Conservation (phyloP, 2,329 filamentous ascomycete species). For the Fusarium vanettenii region DNA sequence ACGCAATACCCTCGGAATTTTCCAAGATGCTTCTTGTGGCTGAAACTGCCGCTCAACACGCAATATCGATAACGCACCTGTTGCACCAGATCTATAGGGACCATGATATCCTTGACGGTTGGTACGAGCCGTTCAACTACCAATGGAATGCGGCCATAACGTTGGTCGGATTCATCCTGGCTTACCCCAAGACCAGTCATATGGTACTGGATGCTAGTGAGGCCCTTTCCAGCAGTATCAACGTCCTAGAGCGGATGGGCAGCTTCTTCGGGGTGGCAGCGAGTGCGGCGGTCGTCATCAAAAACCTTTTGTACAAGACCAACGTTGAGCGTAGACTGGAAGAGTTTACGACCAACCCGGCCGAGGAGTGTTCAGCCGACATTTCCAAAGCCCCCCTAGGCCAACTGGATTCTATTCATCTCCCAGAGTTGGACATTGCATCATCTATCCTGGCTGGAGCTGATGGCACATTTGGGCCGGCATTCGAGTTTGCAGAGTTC, state of each 20-base stretch:
- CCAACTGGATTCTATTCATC: neutral
- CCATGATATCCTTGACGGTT: conserved; percentile 41
- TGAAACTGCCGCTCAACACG: neutral
- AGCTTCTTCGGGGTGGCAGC: conserved; percentile 9
- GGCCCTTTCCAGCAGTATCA: neutral
- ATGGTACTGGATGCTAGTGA: neutral
- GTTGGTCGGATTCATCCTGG: conserved; percentile 43
- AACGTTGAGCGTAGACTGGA: neutral
- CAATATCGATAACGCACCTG: neutral
- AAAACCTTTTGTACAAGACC: neutral
- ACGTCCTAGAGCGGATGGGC: neutral
- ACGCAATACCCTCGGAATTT: too few species aligned
- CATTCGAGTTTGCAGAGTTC: neutral
- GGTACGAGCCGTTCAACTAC: conserved; percentile 39
- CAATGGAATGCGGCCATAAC: conserved; percentile 38
- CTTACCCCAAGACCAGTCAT: conserved; percentile 20
- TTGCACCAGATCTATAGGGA: neutral
- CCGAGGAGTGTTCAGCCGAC: neutral
- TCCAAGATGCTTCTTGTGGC: neutral
- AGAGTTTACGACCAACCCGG: neutral
- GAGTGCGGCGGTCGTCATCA: neutral
- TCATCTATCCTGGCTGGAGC: neutral
- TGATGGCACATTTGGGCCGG: neutral
- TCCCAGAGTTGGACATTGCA: neutral
- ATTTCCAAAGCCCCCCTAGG: neutral